Evolutionary conservation across 176 grass and related monocot species (phyloP).

Genomic region (Oryza rufipogon): DNA sequence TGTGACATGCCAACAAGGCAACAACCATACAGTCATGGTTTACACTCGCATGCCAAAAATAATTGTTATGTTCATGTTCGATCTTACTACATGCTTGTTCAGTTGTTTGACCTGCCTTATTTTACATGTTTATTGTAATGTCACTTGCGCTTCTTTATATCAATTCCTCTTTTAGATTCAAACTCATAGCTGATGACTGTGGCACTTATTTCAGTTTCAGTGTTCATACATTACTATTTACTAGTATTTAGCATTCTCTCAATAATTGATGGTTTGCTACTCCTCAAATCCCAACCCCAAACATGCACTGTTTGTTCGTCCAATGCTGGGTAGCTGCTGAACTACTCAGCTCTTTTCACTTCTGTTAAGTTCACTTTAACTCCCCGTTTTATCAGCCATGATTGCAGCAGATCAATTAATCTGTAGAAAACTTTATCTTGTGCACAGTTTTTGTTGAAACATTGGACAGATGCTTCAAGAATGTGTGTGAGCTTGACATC

Average conservation of each 20-base stretch:
- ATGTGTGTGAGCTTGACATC: constrained; percentile 93
- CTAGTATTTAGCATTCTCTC: not conserved
- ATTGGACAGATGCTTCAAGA: constrained; percentile 96
- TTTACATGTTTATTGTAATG: not conserved
- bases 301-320: not conserved
- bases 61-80: constrained; percentile 2
- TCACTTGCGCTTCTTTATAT: not conserved
- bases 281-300: too few relatives aligned
- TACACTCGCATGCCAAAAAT: not conserved
- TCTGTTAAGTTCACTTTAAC: constrained; percentile 1
- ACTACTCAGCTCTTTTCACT: not conserved
- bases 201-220: not conserved
- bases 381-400: constrained; percentile 1
- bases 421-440: constrained; percentile 25
- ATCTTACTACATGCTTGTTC: not conserved
- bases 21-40: not conserved
- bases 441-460: constrained; percentile 94
- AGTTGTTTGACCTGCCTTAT: constrained; percentile 13
- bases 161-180: not conserved
- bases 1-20: not conserved
- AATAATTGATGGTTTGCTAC: too few relatives aligned
- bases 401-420: constrained; percentile 19
- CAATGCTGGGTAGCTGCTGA: not conserved
- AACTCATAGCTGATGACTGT: not conserved
- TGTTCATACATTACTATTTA: not conserved